These are phyloP conservation scores for Hsuehochloa calcarea DNA, from an alignment of 176 grass and related monocot genomes.

Conservation along the genomic window DNA sequence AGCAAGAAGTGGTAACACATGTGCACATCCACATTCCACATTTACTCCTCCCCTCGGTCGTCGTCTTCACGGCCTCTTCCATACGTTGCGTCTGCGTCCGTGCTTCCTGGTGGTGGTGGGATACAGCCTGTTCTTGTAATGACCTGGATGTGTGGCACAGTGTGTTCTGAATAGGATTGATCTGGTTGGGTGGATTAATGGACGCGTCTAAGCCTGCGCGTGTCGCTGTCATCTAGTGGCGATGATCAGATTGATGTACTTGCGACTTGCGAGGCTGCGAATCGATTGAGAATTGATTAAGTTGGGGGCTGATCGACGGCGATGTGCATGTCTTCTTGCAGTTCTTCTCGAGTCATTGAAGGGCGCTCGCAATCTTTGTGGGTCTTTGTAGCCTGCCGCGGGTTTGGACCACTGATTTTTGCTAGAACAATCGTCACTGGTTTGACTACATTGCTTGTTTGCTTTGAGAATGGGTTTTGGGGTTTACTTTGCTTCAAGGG, in stretches of 20 bases:
- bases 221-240: neutral
- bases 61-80: neutral
- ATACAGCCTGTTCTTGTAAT: neutral
- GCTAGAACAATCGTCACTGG: neutral
- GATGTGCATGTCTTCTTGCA: neutral
- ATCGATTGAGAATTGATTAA: neutral
- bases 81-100: neutral
- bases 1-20: neutral
- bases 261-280: too few relatives aligned
- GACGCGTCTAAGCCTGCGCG: neutral
- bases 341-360: neutral
- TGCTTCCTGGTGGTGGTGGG: neutral
- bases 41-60: neutral
- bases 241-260: neutral
- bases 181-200: neutral
- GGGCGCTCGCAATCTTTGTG: neutral
- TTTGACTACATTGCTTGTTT: neutral
- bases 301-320: neutral
- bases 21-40: neutral
- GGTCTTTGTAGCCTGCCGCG: neutral
- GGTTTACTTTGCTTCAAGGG: neutral
- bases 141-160: neutral
- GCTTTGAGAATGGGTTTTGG: neutral
- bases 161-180: neutral
- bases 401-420: neutral